Percentiles rank a stretch among this genome's conserved stretches.
phyloP scores from a whole-genome alignment of 2,329 filamentous ascomycete species.

The Diaporthe sp. region DNA sequence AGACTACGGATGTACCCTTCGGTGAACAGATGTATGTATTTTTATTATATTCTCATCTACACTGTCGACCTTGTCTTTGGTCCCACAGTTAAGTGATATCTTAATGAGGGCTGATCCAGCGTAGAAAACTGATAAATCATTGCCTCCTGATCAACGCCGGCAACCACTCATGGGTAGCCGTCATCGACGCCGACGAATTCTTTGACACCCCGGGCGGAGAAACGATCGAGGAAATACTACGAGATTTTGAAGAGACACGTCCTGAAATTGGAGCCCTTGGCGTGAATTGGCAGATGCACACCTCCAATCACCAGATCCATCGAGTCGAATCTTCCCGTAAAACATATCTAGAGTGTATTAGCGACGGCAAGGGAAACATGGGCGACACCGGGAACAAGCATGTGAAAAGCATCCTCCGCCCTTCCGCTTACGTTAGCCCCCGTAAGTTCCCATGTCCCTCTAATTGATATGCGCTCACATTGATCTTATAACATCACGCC shows the following conservation, averaged over 20 bases:
- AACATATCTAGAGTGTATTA: neutral
- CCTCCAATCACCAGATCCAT: neutral
- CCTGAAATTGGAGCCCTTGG: neutral
- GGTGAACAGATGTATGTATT: neutral
- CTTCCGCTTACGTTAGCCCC: neutral
- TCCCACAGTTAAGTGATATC: no score
- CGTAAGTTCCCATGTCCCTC: neutral
- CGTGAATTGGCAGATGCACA: neutral
- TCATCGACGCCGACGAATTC: neutral
- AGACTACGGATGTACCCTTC: neutral
- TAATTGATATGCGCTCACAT: neutral
- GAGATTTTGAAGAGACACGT: neutral
- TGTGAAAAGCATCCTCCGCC: neutral
- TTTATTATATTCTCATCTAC: no score
- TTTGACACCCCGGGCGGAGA: neutral
- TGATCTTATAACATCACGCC: neutral
- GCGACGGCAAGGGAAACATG: neutral
- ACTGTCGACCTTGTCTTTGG: no score
- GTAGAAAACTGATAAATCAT: neutral
- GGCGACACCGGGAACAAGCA: neutral
- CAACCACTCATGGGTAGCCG: neutral
- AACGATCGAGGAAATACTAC: neutral
- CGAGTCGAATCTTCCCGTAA: neutral
- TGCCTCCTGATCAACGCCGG: neutral
- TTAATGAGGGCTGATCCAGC: neutral